Evolutionary conservation across 2,329 filamentous ascomycete species (phyloP).

Genomic region (Calonectria naviculata): DNA sequence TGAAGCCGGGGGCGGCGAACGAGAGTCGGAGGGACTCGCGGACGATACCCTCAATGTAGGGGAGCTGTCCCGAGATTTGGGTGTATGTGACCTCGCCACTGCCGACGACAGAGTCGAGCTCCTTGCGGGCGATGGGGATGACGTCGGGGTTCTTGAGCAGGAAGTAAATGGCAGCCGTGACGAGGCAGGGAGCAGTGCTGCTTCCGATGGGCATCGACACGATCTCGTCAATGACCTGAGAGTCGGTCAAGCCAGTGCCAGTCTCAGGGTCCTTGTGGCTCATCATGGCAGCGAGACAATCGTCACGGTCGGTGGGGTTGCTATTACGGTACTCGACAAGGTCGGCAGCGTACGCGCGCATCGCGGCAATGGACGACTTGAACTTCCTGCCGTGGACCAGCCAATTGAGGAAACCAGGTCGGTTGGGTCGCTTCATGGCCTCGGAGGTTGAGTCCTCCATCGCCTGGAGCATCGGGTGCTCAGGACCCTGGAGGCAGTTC

Average conservation of each 20-base stretch:
- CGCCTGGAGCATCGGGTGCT: constrained; percentile 60
- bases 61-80: constrained; percentile 60
- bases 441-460: constrained; percentile 68
- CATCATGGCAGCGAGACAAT: constrained; percentile 71
- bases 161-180: constrained; percentile 60
- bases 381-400: constrained; percentile 65
- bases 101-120: constrained; percentile 65
- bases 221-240: constrained; percentile 75
- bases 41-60: constrained; percentile 65
- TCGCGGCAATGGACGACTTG: constrained; percentile 60
- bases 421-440: constrained; percentile 64
- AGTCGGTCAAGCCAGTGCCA: constrained; percentile 65
- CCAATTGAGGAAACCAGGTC: constrained; percentile 63
- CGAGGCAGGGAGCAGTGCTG: constrained; percentile 59
- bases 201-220: constrained; percentile 73
- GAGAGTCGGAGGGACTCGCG: constrained; percentile 66
- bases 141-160: constrained; percentile 62
- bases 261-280: constrained; percentile 71
- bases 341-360: constrained; percentile 66
- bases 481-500: constrained; percentile 56
- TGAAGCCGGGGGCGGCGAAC: constrained; percentile 65
- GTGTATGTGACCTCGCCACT: constrained; percentile 55
- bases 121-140: constrained; percentile 60
- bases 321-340: constrained; percentile 67
- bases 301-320: constrained; percentile 66